These are phyloP conservation scores for Chlorella vulgaris DNA, from an alignment of 139 green algal species.

Conservation along the genomic window DNA sequence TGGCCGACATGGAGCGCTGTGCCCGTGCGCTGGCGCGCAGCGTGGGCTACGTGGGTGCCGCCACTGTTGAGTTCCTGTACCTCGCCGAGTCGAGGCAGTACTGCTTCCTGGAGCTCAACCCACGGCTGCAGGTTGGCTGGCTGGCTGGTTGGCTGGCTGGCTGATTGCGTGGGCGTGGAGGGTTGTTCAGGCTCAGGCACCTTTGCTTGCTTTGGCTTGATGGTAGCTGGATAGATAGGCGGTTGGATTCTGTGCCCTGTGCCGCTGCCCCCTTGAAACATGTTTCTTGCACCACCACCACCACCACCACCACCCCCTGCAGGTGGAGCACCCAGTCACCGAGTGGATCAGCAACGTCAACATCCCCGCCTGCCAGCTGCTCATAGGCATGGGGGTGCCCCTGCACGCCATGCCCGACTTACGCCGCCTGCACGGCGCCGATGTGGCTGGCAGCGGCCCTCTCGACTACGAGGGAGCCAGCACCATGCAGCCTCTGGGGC, in stretches of 20 bases:
- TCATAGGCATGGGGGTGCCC: slow-evolving; percentile 93
- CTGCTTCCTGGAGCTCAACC: slow-evolving; percentile 99
- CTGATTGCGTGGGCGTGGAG: background rate
- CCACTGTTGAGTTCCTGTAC: slow-evolving; percentile 98
- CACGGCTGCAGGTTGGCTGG: slow-evolving; percentile 83
- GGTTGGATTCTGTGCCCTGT: no score
- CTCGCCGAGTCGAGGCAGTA: slow-evolving; percentile 78
- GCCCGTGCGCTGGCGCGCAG: slow-evolving; percentile 84
- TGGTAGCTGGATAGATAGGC: no score
- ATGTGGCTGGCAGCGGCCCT: slow-evolving; percentile 38
- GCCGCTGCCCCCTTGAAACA: background rate
- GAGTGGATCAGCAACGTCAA: slow-evolving; percentile 96
- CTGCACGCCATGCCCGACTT: slow-evolving; percentile 90
- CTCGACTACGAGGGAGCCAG: slow-evolving; percentile 83
- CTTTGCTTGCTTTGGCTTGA: no score
- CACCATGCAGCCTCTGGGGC: slow-evolving; percentile 59
- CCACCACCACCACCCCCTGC: background rate
- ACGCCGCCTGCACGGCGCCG: slow-evolving; percentile 72
- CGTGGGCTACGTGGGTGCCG: slow-evolving; percentile 93
- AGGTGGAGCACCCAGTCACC: slow-evolving; percentile 99
- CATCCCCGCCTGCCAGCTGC: slow-evolving; percentile 91
- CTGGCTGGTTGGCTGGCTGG: background rate
- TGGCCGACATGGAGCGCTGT: slow-evolving; percentile 84
- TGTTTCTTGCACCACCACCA: background rate
- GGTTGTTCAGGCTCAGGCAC: no score